These are phyloP conservation scores for Pythium dissimile DNA, from an alignment of 352 stramenopile species.

Conservation along the genomic window DNA sequence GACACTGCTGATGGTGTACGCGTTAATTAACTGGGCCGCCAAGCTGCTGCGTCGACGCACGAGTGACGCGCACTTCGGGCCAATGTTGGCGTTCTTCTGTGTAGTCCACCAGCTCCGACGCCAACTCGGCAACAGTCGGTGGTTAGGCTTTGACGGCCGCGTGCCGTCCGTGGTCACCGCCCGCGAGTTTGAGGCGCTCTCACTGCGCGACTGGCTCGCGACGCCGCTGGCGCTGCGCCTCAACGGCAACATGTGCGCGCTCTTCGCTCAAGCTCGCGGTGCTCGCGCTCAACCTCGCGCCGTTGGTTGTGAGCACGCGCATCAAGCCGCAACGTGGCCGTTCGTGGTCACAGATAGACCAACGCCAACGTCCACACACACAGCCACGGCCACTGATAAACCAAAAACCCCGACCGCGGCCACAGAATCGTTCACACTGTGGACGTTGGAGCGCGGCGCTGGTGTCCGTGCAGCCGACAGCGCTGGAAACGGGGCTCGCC, in stretches of 20 bases:
- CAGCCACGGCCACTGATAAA: not conserved
- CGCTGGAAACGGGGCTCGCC: not conserved
- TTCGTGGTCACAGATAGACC: not conserved
- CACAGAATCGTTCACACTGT: too few species aligned
- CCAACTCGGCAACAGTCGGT: constrained; percentile 11
- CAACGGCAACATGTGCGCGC: constrained; percentile 27
- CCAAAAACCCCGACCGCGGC: too few species aligned
- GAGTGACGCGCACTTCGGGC: constrained; percentile 34
- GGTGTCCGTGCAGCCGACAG: not conserved
- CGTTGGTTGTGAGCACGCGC: constrained; percentile 19
- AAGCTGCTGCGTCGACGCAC: constrained; percentile 33
- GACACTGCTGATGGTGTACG: constrained; percentile 35
- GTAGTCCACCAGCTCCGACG: constrained; percentile 31
- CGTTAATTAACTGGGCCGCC: constrained; percentile 26
- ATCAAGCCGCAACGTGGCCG: not conserved
- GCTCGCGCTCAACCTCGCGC: constrained; percentile 31
- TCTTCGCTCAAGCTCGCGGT: constrained; percentile 47
- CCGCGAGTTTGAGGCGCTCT: constrained; percentile 25
- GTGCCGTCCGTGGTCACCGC: constrained; percentile 28
- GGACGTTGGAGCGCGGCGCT: not conserved
- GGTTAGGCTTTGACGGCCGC: constrained; percentile 24
- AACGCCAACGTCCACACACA: not conserved
- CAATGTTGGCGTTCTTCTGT: constrained; percentile 34
- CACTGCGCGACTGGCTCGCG: constrained; percentile 37
- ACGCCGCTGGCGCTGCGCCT: constrained; percentile 26